Base-by-base conservation (phyloP, 2,329 filamentous ascomycete genomes). In the Claviceps sp. region DNA sequence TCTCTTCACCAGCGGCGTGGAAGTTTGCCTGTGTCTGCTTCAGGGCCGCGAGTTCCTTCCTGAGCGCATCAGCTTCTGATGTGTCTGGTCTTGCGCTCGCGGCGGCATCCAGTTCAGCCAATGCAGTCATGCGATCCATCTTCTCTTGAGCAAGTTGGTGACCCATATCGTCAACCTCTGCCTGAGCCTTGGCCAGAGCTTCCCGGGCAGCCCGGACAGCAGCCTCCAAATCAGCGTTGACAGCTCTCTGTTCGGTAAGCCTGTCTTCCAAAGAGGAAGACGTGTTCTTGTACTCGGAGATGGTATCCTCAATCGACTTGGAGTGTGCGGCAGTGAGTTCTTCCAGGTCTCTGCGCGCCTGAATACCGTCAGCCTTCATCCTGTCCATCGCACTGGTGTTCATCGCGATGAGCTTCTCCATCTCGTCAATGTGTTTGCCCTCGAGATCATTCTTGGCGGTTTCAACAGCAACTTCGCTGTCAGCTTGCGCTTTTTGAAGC, bases 91-190 rank as follows among this genome's bases (percentile, higher is more conserved):
- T 81, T 58, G 71, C 71, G 60, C 70, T 80, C 66, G 72, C 75
- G 45, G 70, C 65, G 7, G 77, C 77, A 54, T 84, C 81, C 16
- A 84, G 71, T 49, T 81, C 79, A 20, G 79, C 79, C 63, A 78
- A 72, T 9, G 78, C 73, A 52, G 74, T 76, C 54, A 78, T 75
- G 54, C 78, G 78, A 52, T 75, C 75, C 69, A 81, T 79, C 70
- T 81, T 81, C 57, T 77, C 76, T 48, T 75, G 70, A 2, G 76
- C 78, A 43, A 82, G 73, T 58, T 76, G 71, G 58, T 75, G 73
- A 52, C 72, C 71, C 55, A 81, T 63, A 24, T 72, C 69, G 56
- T 72, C 70, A 36, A 70, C 62, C 57, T 81, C 78, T 30, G 67
- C 64, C 56, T 76, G 67, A 2, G 70, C 62, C 60, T 74, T 72